A percentile compares a stretch with the other conserved stretches of the same genome.
phyloP scores from a whole-genome alignment of 2,329 filamentous ascomycete genomes.

The Xylariaceae sp. region DNA sequence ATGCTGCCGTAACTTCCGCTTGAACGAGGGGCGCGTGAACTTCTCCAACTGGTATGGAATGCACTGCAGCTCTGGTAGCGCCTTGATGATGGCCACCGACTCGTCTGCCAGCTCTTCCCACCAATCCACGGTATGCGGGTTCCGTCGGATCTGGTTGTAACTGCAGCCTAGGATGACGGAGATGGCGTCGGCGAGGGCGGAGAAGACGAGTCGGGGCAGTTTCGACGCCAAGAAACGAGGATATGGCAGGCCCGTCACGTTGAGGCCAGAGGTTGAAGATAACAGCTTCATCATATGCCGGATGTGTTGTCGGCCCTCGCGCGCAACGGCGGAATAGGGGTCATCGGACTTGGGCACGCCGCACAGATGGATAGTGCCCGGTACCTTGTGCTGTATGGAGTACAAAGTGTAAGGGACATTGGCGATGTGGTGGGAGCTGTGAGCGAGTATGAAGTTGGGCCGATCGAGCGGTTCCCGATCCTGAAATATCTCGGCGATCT shows the following conservation, averaged over 20 bases:
- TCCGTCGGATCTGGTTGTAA: conserved; percentile 66
- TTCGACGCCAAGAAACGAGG: conserved; percentile 64
- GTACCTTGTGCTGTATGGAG: conserved; percentile 40
- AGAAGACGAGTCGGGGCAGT: conserved; percentile 71
- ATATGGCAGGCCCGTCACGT: conserved; percentile 52
- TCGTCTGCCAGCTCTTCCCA: conserved; percentile 70
- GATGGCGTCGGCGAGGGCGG: conserved; percentile 72
- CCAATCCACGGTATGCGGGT: conserved; percentile 57
- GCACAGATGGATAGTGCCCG: conserved; percentile 15
- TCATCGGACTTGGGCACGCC: conserved; percentile 5
- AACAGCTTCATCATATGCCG: conserved; percentile 60
- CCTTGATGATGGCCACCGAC: conserved; percentile 63
- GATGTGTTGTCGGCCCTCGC: conserved; percentile 25
- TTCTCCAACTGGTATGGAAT: conserved; percentile 51
- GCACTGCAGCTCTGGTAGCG: conserved; percentile 66
- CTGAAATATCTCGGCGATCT: conserved; percentile 68
- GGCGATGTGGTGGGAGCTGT: conserved; percentile 41
- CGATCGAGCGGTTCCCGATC: conserved; percentile 56
- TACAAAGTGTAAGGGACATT: conserved; percentile 19
- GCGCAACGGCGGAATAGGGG: conserved; percentile 10
- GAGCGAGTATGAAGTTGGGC: conserved; percentile 72
- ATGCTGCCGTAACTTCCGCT: conserved; percentile 53
- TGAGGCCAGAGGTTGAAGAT: conserved; percentile 55
- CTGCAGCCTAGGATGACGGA: conserved; percentile 71
- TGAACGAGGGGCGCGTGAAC: conserved; percentile 54